Evolutionary conservation across 192 early-diverging fungal genomes (phyloP).

Genomic region (Backusella liffmaniae): DNA sequence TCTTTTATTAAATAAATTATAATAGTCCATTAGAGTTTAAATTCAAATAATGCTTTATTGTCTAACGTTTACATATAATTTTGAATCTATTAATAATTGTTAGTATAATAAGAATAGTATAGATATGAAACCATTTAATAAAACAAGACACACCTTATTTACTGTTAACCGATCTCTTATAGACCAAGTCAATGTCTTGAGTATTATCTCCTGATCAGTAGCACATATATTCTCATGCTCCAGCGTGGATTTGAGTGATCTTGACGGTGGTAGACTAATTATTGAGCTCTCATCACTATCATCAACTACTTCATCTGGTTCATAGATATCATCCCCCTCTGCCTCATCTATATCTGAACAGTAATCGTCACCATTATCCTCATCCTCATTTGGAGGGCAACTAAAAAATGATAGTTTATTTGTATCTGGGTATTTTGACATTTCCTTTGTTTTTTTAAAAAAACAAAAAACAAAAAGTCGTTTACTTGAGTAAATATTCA

Average conservation of each 20-base stretch:
- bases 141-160: not conserved
- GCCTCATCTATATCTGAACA: not conserved
- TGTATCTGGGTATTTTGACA: slow-evolving; percentile 12
- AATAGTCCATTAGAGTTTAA: not conserved
- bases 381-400: not conserved
- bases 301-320: not conserved
- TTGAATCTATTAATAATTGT: not conserved
- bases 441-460: not conserved
- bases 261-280: not conserved
- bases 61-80: not conserved
- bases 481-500: not conserved
- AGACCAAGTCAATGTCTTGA: slow-evolving; percentile 5
- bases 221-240: not conserved
- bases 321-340: not conserved
- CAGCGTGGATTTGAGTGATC: not conserved
- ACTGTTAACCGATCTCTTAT: not conserved
- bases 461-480: not conserved
- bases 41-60: not conserved
- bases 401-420: slow-evolving; percentile 18
- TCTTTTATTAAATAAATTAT: not conserved
- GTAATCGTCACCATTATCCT: not conserved
- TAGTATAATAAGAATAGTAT: not conserved
- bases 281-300: not conserved
- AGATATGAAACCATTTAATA: not conserved
- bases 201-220: not conserved